These are phyloP conservation scores for Torrubiella hemipterigena DNA, from an alignment of 2,329 filamentous ascomycete species.

Conservation along the genomic window DNA sequence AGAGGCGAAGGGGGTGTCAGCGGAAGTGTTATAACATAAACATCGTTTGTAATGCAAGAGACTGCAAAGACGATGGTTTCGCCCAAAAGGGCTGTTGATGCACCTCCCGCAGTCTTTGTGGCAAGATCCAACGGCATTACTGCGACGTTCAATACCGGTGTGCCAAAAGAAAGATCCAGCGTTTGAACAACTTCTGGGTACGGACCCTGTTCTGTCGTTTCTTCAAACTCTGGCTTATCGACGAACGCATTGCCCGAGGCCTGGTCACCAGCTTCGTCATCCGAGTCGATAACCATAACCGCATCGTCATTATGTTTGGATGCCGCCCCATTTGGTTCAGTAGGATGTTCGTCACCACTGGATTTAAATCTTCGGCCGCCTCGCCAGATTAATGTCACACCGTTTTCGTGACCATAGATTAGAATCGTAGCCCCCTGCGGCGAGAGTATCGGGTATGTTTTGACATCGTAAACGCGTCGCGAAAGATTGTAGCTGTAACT, in stretches of 20 bases:
- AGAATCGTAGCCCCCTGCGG: slow-evolving; percentile 52
- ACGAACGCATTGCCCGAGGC: slow-evolving; percentile 13
- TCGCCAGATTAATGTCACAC: slow-evolving; percentile 49
- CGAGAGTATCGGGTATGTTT: slow-evolving; percentile 48
- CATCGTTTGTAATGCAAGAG: slow-evolving; percentile 43
- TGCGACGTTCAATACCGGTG: slow-evolving; percentile 42
- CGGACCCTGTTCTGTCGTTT: slow-evolving; percentile 39
- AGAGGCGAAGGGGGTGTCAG: slow-evolving; percentile 48
- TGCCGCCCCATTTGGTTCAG: slow-evolving; percentile 38
- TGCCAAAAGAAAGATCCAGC: slow-evolving; percentile 47
- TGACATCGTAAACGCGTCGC: slow-evolving; percentile 45
- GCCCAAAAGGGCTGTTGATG: slow-evolving; percentile 35
- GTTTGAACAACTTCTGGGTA: slow-evolving; percentile 47
- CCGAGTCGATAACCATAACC: slow-evolving; percentile 52
- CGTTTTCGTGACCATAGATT: slow-evolving; percentile 52
- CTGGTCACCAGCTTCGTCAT: slow-evolving; percentile 37
- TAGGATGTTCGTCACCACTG: slow-evolving; percentile 17
- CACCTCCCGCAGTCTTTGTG: slow-evolving; percentile 32
- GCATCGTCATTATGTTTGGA: slow-evolving; percentile 27
- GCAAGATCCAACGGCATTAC: slow-evolving; percentile 40
- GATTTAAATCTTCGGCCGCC: slow-evolving; percentile 48
- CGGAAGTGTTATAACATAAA: slow-evolving; percentile 46
- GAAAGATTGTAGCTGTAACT: slow-evolving; percentile 43
- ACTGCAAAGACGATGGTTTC: slow-evolving; percentile 50
- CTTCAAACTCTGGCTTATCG: slow-evolving; percentile 25